phyloP scores from a whole-genome alignment of 352 stramenopile genomes.

The Globisporangium mamillatum region DNA sequence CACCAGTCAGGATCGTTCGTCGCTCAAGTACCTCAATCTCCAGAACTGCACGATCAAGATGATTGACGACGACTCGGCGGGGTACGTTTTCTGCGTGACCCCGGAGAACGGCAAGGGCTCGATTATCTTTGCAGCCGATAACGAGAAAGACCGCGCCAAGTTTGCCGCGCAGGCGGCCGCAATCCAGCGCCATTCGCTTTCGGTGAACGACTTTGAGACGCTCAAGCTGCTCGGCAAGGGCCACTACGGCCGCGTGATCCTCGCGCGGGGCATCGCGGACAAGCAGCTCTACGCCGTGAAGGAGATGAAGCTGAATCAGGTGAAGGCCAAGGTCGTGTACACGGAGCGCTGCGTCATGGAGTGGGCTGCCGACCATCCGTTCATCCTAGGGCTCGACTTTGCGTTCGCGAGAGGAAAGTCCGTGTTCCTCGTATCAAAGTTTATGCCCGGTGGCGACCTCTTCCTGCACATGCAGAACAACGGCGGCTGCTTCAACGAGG shows the following conservation, averaged over 20 bases:
- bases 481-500: constrained; percentile 73
- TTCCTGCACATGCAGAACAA: constrained; percentile 89
- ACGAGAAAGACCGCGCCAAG: constrained; percentile 82
- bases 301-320: constrained; percentile 88
- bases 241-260: constrained; percentile 83
- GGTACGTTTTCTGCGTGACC: constrained; percentile 75
- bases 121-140: constrained; percentile 78
- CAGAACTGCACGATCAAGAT: constrained; percentile 73
- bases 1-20: not conserved
- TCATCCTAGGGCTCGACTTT: constrained; percentile 97
- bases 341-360: constrained; percentile 83
- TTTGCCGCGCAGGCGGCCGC: constrained; percentile 55
- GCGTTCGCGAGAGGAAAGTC: constrained; percentile 95
- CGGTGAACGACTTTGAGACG: constrained; percentile 71
- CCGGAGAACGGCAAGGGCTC: constrained; percentile 62
- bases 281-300: constrained; percentile 80
- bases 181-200: constrained; percentile 52
- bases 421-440: constrained; percentile 97
- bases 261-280: constrained; percentile 40
- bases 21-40: constrained; percentile 79
- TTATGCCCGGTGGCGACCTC: constrained; percentile 97
- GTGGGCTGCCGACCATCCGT: constrained; percentile 89
- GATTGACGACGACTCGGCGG: constrained; percentile 67
- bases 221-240: constrained; percentile 81
- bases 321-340: constrained; percentile 86